phyloP scores from a whole-genome alignment of 2,329 filamentous ascomycete genomes.

The Pseudocercospora cruenta region DNA sequence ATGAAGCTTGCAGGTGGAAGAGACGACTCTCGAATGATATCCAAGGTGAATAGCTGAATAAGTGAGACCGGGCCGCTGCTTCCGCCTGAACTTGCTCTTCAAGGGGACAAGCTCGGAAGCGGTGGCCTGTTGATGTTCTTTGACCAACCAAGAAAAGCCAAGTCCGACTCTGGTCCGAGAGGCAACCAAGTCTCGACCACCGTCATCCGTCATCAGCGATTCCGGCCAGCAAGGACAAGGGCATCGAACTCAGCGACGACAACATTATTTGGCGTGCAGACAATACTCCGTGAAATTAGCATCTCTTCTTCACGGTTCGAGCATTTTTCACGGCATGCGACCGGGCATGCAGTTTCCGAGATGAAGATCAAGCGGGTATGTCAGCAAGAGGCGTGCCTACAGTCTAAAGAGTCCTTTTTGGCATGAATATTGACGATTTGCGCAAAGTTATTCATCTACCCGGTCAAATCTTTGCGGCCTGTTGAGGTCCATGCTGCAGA shows the following conservation, averaged over 20 bases:
- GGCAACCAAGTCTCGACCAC: neutral
- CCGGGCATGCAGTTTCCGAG: slow-evolving; percentile 5
- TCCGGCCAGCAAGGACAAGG: neutral
- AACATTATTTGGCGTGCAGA: neutral
- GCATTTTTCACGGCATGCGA: neutral
- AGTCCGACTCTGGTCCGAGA: neutral
- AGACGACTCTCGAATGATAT: slow-evolving; percentile 12
- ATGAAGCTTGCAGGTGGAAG: neutral
- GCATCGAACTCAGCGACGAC: neutral
- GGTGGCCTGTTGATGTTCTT: no score
- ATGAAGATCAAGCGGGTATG: slow-evolving; percentile 40
- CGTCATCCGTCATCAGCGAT: no score
- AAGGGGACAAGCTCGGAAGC: neutral
- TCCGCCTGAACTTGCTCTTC: neutral
- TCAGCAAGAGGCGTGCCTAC: slow-evolving; percentile 7
- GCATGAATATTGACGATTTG: slow-evolving; percentile 9
- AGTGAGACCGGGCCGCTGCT: neutral
- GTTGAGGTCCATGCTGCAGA: slow-evolving; percentile 39
- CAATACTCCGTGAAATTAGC: neutral
- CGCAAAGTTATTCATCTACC: slow-evolving; percentile 40
- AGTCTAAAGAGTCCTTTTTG: neutral
- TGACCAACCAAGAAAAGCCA: neutral
- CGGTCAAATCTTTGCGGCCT: slow-evolving; percentile 38
- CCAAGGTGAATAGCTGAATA: slow-evolving; percentile 3
- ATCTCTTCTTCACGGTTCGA: neutral